Evolutionary conservation across 805 yeast species (phyloP).

Genomic region (Kodamaea nitidulidarum): DNA sequence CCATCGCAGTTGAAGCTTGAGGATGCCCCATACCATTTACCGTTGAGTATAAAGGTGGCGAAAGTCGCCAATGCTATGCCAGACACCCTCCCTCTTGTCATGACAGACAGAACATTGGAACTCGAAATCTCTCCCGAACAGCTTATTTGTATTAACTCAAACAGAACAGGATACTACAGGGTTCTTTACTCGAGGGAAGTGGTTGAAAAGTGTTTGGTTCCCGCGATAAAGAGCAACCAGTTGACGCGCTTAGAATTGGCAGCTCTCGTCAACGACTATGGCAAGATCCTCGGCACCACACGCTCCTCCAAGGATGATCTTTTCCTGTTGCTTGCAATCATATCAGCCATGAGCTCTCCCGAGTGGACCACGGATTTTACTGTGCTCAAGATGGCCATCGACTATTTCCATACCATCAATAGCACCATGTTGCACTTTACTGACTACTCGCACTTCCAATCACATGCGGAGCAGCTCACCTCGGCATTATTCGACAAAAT

Average conservation of each 20-base stretch:
- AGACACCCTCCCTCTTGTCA: conserved; percentile 20
- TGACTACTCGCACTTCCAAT: conserved; percentile 19
- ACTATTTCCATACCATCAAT: conserved; percentile 30
- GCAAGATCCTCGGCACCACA: conserved; percentile 31
- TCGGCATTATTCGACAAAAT: conserved; percentile 19
- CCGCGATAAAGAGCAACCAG: conserved; percentile 10
- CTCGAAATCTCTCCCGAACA: conserved; percentile 20
- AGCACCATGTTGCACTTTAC: conserved; percentile 29
- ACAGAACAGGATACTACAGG: conserved; percentile 17
- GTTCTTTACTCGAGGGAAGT: conserved; percentile 9
- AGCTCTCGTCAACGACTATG: conserved; percentile 37
- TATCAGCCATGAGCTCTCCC: conserved; percentile 1
- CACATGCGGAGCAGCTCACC: conserved; percentile 20
- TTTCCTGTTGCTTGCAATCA: conserved; percentile 24
- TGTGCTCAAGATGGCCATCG: conserved; percentile 35
- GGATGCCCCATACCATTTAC: conserved; percentile 60
- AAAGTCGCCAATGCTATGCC: conserved; percentile 29
- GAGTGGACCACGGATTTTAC: conserved; percentile 17
- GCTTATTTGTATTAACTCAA: conserved; percentile 41
- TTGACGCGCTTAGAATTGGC: conserved; percentile 30
- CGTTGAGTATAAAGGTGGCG: conserved; percentile 30
- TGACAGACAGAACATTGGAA: conserved; percentile 35
- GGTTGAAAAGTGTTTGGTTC: conserved; percentile 9
- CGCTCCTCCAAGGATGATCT: conserved; percentile 20
- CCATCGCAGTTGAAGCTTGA: conserved; percentile 36